Evolutionary conservation across 306 rosid genomes (phyloP), one percentile per base, ranked within the genome.

Genomic region (Lathyrus sativus): DNA sequence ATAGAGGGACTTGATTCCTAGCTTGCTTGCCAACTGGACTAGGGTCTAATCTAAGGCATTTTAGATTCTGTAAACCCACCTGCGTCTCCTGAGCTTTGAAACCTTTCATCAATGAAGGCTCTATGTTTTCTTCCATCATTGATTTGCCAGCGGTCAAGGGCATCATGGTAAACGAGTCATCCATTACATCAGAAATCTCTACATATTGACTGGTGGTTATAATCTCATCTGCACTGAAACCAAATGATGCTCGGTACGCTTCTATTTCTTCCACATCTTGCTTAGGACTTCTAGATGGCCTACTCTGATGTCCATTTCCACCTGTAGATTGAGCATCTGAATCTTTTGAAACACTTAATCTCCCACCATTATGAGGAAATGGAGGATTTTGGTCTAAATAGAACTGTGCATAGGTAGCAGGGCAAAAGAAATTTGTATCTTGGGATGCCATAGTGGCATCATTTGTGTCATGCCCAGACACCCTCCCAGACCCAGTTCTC

Each of bases 181-280:
- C 96, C 85, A 78, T 85, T 33, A 90, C 99, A 81, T 87, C 97
- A 76, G 99, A 76, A 77, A 95, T 95, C 85, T 95, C 99, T 68
- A 90, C 97, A 26, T 90, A 95, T 9, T 95, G 92, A 53, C 89
- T 6, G 33, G 99, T 90, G 37, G 89, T 84, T 77, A 90, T 84
- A 69, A 95, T 87, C 83, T 95, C 99, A 84, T 95, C 99, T n/a
- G 99, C 99, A 78, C 99, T 95, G 79, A 95, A 95, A 77, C 99
- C 99, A 80, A 95, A 95, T 29, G 99, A 95, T 76, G 99, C 99
- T 70, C 99, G 83, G 74, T 95, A 95, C 48, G 99, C 99, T 85
- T 95, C 99, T 75, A 88, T 50, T 77, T 95, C 99, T 81, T 95
- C 99, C 71, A 83, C 92, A 76, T 95, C 99, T 79, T 95, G 99